Evolutionary conservation across 1,139 yeast species (phyloP).

Genomic region (Pichia norvegensis): DNA sequence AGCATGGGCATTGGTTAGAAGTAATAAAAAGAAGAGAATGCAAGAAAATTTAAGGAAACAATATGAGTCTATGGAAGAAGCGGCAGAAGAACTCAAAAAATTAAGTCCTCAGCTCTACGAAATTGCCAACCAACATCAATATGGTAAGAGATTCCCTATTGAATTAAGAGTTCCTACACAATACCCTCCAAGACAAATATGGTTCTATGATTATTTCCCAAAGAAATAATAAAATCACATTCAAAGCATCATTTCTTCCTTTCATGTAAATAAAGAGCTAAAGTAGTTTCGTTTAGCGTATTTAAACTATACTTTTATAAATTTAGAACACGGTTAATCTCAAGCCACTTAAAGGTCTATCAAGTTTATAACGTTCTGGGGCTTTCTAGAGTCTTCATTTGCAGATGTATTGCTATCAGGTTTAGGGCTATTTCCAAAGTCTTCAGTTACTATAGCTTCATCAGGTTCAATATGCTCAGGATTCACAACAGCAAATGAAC

Average conservation of each 20-base stretch:
- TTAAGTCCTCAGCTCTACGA: conserved; percentile 41
- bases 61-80: conserved; percentile 56
- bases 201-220: conserved; percentile 59
- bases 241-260: background rate
- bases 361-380: background rate
- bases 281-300: background rate
- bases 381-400: too few relatives aligned
- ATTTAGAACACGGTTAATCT: too few relatives aligned
- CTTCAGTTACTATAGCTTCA: too few relatives aligned
- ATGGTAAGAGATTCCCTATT: conserved; percentile 54
- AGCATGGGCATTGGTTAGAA: conserved; percentile 69
- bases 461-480: too few relatives aligned
- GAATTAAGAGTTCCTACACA: conserved; percentile 87
- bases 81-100: conserved; percentile 63
- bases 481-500: background rate
- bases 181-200: conserved; percentile 76
- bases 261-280: conserved; percentile 1
- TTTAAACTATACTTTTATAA: too few relatives aligned
- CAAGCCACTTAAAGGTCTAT: background rate
- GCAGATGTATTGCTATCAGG: too few relatives aligned
- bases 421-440: too few relatives aligned
- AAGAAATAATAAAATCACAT: background rate
- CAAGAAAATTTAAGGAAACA: conserved; percentile 49
- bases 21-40: conserved; percentile 33
- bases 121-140: conserved; percentile 42